A percentile compares a stretch with the other conserved stretches of the same genome.
phyloP scores from a whole-genome alignment of 2,329 filamentous ascomycete genomes.

The Dichotomopilus funicola region DNA sequence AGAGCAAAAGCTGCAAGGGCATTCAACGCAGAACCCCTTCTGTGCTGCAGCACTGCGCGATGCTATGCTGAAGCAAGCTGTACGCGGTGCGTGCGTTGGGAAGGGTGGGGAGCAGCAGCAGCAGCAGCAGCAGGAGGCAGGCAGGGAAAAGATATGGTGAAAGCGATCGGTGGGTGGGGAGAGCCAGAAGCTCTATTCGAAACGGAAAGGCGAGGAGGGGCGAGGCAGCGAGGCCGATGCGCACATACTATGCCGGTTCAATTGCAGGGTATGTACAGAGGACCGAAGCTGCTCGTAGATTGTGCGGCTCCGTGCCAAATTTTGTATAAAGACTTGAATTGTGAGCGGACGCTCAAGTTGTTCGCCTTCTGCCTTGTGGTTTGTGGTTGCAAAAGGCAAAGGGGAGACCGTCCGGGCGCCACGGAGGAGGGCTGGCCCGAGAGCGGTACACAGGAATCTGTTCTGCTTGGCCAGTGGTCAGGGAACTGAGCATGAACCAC shows the following conservation, averaged over 20 bases:
- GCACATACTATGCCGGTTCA: slow-evolving; percentile 22
- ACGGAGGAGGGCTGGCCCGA: slow-evolving; percentile 1
- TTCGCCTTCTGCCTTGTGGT: slow-evolving; percentile 6
- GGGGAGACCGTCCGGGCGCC: too few species aligned
- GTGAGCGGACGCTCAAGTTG: background rate
- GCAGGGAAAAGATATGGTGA: background rate
- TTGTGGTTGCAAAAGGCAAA: slow-evolving; percentile 7
- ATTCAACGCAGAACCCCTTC: slow-evolving; percentile 3
- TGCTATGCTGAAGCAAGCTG: too few species aligned
- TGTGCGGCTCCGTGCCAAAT: too few species aligned
- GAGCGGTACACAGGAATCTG: background rate
- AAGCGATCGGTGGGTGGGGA: slow-evolving; percentile 14
- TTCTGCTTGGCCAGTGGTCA: too few species aligned
- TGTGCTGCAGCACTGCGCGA: background rate
- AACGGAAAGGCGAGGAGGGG: slow-evolving; percentile 20
- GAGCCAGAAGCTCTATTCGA: slow-evolving; percentile 15
- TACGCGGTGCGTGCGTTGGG: too few species aligned
- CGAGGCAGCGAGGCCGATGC: slow-evolving; percentile 16
- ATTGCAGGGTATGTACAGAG: slow-evolving; percentile 9
- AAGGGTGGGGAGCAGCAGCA: slow-evolving; percentile 13
- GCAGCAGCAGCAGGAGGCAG: slow-evolving; percentile 20
- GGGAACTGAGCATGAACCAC: slow-evolving; percentile 8
- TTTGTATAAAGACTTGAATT: too few species aligned
- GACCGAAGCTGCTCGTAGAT: too few species aligned
- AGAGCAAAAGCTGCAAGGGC: background rate